Percentiles rank a stretch among this genome's conserved stretches.
phyloP scores from a whole-genome alignment of 2,329 filamentous ascomycete genomes.

The Fusarium incarnatum region DNA sequence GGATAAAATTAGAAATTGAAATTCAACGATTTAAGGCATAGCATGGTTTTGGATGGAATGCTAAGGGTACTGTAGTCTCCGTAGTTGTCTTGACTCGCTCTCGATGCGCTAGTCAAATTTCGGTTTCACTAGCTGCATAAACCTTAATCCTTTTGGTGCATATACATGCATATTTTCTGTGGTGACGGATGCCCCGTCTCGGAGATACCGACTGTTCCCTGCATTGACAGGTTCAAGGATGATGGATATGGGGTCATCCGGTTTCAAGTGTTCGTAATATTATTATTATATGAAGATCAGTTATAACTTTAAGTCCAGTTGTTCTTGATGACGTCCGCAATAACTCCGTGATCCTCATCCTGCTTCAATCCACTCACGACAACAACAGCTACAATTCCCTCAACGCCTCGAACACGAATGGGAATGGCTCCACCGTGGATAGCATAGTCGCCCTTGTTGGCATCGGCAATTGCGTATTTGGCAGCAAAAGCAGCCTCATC shows the following conservation, averaged over 20 bases:
- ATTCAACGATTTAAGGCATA: constrained; percentile 26
- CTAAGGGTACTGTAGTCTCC: neutral
- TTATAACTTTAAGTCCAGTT: constrained; percentile 51
- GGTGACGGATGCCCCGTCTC: constrained; percentile 1
- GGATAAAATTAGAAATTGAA: constrained; percentile 13
- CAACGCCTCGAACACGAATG: constrained; percentile 76
- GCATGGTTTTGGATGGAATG: constrained; percentile 27
- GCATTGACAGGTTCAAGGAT: neutral
- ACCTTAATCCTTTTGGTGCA: constrained; percentile 32
- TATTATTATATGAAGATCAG: neutral
- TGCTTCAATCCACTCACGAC: constrained; percentile 82
- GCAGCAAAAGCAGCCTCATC: constrained; percentile 73
- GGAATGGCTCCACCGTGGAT: constrained; percentile 84
- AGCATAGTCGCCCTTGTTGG: constrained; percentile 71
- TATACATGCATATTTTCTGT: constrained; percentile 5
- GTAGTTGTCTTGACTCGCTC: constrained; percentile 7
- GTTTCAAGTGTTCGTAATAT: neutral
- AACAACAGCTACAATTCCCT: constrained; percentile 80
- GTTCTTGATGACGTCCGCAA: constrained; percentile 75
- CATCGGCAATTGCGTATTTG: constrained; percentile 71
- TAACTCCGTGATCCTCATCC: constrained; percentile 80
- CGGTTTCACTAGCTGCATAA: constrained; percentile 39
- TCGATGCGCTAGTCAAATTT: constrained; percentile 16
- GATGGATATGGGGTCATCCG: neutral
- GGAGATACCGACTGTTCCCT: constrained; percentile 1